A percentile compares a stretch with the other conserved stretches of the same genome.
Evolutionary conservation across 1,284 basidiomycete genomes (phyloP).

Genomic region (Ganoderma lucidum): DNA sequence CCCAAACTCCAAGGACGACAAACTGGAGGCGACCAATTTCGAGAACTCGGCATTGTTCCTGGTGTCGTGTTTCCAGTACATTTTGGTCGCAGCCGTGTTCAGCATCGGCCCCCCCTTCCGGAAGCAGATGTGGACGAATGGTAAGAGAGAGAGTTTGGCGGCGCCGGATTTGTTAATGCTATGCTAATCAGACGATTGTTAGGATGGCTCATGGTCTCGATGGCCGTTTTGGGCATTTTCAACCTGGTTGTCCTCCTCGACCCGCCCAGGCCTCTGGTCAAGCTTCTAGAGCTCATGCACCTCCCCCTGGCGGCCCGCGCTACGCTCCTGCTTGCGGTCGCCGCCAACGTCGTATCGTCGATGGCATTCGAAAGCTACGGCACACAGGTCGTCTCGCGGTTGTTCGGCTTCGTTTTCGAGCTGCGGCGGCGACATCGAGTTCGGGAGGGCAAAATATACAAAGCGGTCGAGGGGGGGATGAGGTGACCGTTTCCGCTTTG

Average conservation of each 20-base stretch:
- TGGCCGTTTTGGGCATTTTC: conserved; percentile 72
- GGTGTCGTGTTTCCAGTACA: conserved; percentile 98
- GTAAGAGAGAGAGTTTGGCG: conserved; percentile 47
- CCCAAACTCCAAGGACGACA: conserved; percentile 69
- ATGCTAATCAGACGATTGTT: conserved; percentile 30
- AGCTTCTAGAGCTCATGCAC: conserved; percentile 81
- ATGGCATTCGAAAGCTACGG: conserved; percentile 86
- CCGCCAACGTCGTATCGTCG: conserved; percentile 79
- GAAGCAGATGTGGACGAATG: conserved; percentile 94
- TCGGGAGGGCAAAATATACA: conserved; percentile 74
- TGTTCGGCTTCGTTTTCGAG: conserved; percentile 58
- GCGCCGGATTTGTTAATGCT: background rate
- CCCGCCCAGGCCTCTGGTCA: conserved; percentile 68
- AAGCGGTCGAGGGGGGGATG: conserved; percentile 75
- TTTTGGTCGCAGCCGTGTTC: conserved; percentile 95
- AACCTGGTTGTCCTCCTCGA: conserved; percentile 79
- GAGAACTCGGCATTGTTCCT: conserved; percentile 96
- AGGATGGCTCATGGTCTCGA: conserved; percentile 84
- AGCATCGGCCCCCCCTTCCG: conserved; percentile 98
- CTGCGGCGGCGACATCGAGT: conserved; percentile 56
- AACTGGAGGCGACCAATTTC: conserved; percentile 90
- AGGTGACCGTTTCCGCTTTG: conserved; percentile 34
- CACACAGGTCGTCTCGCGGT: conserved; percentile 63
- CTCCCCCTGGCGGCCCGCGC: conserved; percentile 78
- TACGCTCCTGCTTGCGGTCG: conserved; percentile 75